phyloP scores from a whole-genome alignment of 2,329 filamentous ascomycete genomes.

The Epichloe festucae region DNA sequence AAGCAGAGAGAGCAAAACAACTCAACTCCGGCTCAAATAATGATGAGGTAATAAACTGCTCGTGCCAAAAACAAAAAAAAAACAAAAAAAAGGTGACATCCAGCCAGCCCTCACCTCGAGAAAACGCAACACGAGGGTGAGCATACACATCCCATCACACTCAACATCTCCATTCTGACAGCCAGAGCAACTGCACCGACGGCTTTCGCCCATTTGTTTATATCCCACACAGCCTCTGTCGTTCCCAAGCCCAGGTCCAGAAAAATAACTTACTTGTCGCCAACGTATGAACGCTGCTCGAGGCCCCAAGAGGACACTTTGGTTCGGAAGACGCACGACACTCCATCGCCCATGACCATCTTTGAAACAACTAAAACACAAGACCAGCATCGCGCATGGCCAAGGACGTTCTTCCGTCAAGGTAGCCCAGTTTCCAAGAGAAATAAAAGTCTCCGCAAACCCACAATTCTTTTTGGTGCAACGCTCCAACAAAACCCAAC shows the following conservation, averaged over 20 bases:
- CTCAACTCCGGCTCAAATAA: slow-evolving; percentile 2
- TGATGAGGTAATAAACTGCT: slow-evolving; percentile 3
- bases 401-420: not conserved
- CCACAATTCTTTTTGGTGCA: slow-evolving; percentile 2
- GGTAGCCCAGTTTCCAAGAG: not conserved
- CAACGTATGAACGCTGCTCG: not conserved
- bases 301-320: not conserved
- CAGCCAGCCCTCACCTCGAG: not conserved
- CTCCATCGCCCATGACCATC: not conserved
- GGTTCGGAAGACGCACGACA: not conserved
- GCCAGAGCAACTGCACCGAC: not conserved
- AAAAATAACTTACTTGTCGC: not conserved
- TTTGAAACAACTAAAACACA: not conserved
- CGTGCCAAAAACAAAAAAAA: not conserved
- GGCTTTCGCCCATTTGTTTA: too few species aligned
- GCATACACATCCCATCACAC: not conserved
- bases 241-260: not conserved
- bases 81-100: not conserved
- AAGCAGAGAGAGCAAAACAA: slow-evolving; percentile 10
- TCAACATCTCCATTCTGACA: not conserved
- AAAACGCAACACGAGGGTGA: not conserved
- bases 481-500: slow-evolving; percentile 2
- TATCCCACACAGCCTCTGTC: not conserved
- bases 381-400: not conserved
- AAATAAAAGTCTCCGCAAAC: not conserved